Evolutionary conservation across 2,329 filamentous ascomycete species (phyloP).

Genomic region (Aspergillus pseudoterreus): DNA sequence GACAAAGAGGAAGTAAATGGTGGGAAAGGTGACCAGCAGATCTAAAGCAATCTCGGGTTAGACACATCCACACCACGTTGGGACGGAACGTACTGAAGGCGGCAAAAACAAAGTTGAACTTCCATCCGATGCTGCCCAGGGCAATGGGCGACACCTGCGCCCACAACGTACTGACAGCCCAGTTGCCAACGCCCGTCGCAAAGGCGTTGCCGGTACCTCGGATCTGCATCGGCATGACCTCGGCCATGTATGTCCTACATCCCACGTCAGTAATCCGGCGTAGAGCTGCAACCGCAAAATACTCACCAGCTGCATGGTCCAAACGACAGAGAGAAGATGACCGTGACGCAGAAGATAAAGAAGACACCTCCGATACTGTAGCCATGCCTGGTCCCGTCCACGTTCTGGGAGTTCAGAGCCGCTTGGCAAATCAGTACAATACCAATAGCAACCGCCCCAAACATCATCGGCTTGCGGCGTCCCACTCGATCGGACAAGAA

Average conservation of each 20-base stretch:
- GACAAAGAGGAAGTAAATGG: slow-evolving; percentile 51
- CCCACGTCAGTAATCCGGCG: neutral
- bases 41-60: slow-evolving; percentile 18
- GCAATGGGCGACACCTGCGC: slow-evolving; percentile 56
- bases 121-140: slow-evolving; percentile 47
- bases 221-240: slow-evolving; percentile 65
- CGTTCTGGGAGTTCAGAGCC: slow-evolving; percentile 52
- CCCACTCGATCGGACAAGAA: slow-evolving; percentile 55
- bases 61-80: neutral
- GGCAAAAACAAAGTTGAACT: slow-evolving; percentile 58
- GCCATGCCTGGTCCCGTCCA: slow-evolving; percentile 38
- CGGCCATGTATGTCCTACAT: slow-evolving; percentile 62
- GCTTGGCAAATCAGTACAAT: slow-evolving; percentile 60
- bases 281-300: neutral
- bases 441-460: slow-evolving; percentile 53
- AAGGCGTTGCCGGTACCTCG: slow-evolving; percentile 58
- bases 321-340: slow-evolving; percentile 59
- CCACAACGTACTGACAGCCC: slow-evolving; percentile 58
- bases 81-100: slow-evolving; percentile 39
- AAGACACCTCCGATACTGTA: slow-evolving; percentile 61
- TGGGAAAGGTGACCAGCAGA: slow-evolving; percentile 36
- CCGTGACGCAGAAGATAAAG: slow-evolving; percentile 62
- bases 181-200: slow-evolving; percentile 57
- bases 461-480: slow-evolving; percentile 51
- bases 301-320: slow-evolving; percentile 42